A percentile compares a stretch with the other conserved stretches of the same genome.
These are phyloP conservation scores for Mesembryanthemum crystallinum DNA, from an alignment of 148 eudicot species.

Conservation along the genomic window DNA sequence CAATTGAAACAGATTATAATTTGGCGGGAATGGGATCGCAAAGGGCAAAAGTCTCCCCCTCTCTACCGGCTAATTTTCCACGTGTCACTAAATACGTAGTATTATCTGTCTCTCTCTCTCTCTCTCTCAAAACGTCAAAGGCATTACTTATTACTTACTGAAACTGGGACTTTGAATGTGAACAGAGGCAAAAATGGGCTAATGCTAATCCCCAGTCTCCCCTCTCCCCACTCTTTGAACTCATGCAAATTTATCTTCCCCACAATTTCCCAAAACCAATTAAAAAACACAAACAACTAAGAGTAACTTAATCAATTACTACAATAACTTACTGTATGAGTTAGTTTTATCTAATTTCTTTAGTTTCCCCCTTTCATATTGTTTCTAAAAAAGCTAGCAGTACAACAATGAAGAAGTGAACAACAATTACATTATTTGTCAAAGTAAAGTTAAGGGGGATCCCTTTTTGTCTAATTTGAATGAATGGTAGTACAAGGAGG, in stretches of 20 bases:
- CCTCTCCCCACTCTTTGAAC: not conserved
- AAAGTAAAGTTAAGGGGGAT: too few relatives aligned
- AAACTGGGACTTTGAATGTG: not conserved
- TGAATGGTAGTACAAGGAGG: not conserved
- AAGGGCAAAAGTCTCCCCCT: not conserved
- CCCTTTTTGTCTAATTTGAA: too few relatives aligned
- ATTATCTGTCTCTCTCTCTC: too few relatives aligned
- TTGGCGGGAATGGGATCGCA: conserved; percentile 16
- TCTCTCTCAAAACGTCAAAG: not conserved
- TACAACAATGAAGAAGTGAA: too few relatives aligned
- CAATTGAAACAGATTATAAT: conserved; percentile 8
- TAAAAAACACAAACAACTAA: not conserved
- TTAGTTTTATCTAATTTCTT: too few relatives aligned
- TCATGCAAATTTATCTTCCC: conserved; percentile 6
- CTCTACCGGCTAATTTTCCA: not conserved
- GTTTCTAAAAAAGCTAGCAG: too few relatives aligned
- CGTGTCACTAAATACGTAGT: conserved; percentile 5
- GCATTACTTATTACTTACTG: not conserved
- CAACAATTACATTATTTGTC: too few relatives aligned
- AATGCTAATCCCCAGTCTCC: not conserved
- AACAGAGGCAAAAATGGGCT: too few relatives aligned
- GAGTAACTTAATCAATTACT: too few relatives aligned
- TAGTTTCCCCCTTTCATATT: too few relatives aligned
- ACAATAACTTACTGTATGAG: too few relatives aligned
- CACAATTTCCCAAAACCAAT: conserved; percentile 36